Evolutionary conservation across 495 filamentous ascomycete species (phyloP), one percentile per base, ranked within the genome.

Genomic region (Lentithecium fluviatile): DNA sequence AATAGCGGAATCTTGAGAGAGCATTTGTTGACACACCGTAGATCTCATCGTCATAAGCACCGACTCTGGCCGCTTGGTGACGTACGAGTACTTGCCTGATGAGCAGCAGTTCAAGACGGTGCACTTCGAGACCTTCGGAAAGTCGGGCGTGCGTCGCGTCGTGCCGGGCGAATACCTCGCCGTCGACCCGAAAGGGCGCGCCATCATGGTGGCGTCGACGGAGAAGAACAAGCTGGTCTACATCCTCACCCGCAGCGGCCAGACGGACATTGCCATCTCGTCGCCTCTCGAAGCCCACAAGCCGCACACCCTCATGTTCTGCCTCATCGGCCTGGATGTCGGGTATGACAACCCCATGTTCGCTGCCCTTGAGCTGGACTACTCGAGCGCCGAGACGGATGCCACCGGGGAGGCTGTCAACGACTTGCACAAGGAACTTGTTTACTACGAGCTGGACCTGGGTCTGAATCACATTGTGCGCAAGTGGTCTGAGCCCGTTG

Each of bases 221-320:
- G 95, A 99, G 75, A 99, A 99, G 83, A 97, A 97, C 76, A 97
- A 97, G 77, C 88, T 99, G 66, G 95, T 97, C 70, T 99, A 97
- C 75, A 93, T 97, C 69, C 80, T 99, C 54, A 97, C 97, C 76
- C 88, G 95, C 38, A 95, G 96, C 75, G 83, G 91, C 37, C 89
- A 96, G 75, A 91, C 89, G 32, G 91, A 96, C 71, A 81, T 97
- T 69, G 94, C 91, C 24, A 97, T 97, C 38, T 99, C 95, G 6
- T 97, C 92, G 15, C 93, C 95, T 1, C 78, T 97, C n/a, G 95
- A 97, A 75, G 95, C 95, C 6, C 94, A 97, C 75, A 95, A 91
- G 73, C 84, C 90, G n/a, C 91, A 95, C 54, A 94, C 90, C 0
- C 72, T 97, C 51, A 91, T 97, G 15, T 91, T 96, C 60, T 89